Evolutionary conservation across 129 eudicot genomes (phyloP).

Genomic region (Saposhnikovia divaricata): DNA sequence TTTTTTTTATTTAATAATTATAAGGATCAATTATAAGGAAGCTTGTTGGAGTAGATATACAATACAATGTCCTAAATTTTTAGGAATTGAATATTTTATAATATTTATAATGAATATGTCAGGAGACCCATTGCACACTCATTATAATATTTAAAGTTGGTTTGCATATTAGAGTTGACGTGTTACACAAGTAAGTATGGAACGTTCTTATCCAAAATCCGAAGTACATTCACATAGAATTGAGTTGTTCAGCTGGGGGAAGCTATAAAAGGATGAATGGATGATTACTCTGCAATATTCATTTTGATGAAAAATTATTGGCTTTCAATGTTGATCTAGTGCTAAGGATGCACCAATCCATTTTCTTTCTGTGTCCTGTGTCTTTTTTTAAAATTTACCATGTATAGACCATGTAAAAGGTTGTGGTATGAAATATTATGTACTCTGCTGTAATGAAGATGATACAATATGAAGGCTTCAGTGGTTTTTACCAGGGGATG

Average conservation of each 20-base stretch:
- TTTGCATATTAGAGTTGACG: background rate
- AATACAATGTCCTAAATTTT: no score
- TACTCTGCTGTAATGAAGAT: constrained; percentile 77
- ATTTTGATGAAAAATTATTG: background rate
- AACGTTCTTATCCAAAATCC: background rate
- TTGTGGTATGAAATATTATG: constrained; percentile 27
- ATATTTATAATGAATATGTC: no score
- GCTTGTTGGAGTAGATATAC: no score
- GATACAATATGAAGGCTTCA: constrained; percentile 73
- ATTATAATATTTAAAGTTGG: background rate
- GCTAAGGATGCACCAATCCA: background rate
- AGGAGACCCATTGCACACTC: no score
- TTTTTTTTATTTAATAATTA: no score
- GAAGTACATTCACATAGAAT: background rate
- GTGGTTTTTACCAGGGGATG: constrained; percentile 92
- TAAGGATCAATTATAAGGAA: no score
- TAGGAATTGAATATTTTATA: no score
- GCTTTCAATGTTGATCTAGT: background rate
- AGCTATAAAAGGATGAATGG: background rate
- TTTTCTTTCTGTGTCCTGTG: background rate
- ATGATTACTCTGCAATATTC: background rate
- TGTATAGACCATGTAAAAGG: background rate
- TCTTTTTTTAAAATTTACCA: background rate
- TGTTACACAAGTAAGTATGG: background rate
- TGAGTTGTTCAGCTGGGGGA: background rate